These are phyloP conservation scores for Colletotrichum sansevieriae DNA, from an alignment of 2,329 filamentous ascomycete species.

Conservation along the genomic window DNA sequence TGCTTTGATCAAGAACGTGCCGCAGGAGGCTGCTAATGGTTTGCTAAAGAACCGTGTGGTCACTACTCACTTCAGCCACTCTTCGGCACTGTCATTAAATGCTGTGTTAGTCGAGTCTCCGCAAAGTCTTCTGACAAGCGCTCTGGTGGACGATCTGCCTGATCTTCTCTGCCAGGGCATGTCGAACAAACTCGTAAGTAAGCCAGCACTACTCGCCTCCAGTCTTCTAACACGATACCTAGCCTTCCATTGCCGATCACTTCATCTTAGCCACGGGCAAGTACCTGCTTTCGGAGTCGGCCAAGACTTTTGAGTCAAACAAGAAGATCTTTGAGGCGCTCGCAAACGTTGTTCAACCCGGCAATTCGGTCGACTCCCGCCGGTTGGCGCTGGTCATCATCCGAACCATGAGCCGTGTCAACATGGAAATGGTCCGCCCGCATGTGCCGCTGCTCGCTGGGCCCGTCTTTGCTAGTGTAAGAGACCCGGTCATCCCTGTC, in stretches of 20 bases:
- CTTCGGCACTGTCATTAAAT: constrained; percentile 89
- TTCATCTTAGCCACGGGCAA: constrained; percentile 91
- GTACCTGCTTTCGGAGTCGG: constrained; percentile 79
- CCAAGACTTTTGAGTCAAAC: constrained; percentile 79
- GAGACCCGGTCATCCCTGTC: constrained; percentile 92
- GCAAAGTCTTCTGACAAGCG: constrained; percentile 73
- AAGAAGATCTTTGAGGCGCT: constrained; percentile 86
- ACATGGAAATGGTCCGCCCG: constrained; percentile 84
- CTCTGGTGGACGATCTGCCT: constrained; percentile 79
- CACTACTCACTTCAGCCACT: constrained; percentile 78
- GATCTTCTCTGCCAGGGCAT: constrained; percentile 86
- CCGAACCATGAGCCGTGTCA: constrained; percentile 83
- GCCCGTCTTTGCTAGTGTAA: constrained; percentile 88
- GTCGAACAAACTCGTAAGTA: constrained; percentile 77
- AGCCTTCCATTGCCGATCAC: constrained; percentile 90
- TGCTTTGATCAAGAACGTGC: constrained; percentile 88
- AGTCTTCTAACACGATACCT: constrained; percentile 42
- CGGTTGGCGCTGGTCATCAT: constrained; percentile 88
- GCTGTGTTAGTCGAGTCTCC: constrained; percentile 87
- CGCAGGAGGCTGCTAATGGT: constrained; percentile 73
- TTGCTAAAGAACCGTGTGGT: constrained; percentile 81
- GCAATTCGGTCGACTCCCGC: constrained; percentile 83
- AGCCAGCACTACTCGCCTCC: background rate
- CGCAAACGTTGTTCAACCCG: constrained; percentile 80
- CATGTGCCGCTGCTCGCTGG: constrained; percentile 85